These are phyloP conservation scores for Eragrostis curvula DNA, from an alignment of 176 grass and related monocot genomes.

Conservation along the genomic window DNA sequence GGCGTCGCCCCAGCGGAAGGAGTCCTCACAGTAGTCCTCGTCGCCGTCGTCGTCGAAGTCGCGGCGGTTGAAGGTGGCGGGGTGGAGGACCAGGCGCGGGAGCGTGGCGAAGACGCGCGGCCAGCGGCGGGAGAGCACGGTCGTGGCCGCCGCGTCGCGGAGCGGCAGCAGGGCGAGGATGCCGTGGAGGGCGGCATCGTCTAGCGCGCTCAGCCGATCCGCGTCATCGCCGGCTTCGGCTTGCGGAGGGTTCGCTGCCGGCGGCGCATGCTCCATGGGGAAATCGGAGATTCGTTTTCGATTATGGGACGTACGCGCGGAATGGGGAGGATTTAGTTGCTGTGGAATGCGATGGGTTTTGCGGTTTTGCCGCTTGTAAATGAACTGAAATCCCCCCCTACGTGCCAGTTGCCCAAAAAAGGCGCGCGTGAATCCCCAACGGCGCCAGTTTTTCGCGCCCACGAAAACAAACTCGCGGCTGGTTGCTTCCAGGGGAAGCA, in stretches of 20 bases:
- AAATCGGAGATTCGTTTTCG: too few species aligned
- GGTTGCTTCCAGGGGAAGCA: too few species aligned
- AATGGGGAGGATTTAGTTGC: too few species aligned
- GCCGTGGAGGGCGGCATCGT: slow-evolving; percentile 18
- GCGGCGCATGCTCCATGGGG: too few species aligned
- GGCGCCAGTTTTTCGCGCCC: too few species aligned
- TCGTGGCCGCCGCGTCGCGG: slow-evolving; percentile 24
- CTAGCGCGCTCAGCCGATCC: slow-evolving; percentile 35
- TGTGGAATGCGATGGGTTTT: too few species aligned
- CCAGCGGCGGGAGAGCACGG: slow-evolving; percentile 28
- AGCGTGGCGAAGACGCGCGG: slow-evolving; percentile 36
- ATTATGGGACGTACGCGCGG: too few species aligned
- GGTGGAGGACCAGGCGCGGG: not conserved
- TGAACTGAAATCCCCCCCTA: too few species aligned
- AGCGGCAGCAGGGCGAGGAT: slow-evolving; percentile 27
- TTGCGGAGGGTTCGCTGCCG: not conserved
- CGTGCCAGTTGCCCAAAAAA: too few species aligned
- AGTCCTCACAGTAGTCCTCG: slow-evolving; percentile 13
- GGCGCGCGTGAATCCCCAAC: too few species aligned
- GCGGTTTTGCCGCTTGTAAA: too few species aligned
- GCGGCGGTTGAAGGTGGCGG: slow-evolving; percentile 31
- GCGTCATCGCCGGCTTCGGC: not conserved
- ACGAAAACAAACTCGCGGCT: too few species aligned
- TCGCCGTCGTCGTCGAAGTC: slow-evolving; percentile 7
- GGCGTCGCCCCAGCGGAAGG: not conserved